Evolutionary conservation across 2,329 filamentous ascomycete species (phyloP).

Genomic region (Aspergillus fumigatiaffinis): DNA sequence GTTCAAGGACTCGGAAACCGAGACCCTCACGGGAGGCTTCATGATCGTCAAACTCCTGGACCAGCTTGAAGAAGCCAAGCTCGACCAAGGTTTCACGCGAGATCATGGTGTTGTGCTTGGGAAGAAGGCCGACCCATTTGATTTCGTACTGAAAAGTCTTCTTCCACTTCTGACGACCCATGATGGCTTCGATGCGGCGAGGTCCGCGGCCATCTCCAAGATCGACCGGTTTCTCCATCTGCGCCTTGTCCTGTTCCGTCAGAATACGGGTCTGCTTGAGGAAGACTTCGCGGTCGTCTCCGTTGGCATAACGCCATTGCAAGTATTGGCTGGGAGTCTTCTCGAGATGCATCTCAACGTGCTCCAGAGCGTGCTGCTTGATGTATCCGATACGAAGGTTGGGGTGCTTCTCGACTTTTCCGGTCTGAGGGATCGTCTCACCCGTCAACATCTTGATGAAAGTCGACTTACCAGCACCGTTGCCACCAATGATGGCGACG

Average conservation of each 20-base stretch:
- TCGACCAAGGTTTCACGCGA: slow-evolving; percentile 86
- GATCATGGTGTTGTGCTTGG: slow-evolving; percentile 89
- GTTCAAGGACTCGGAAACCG: slow-evolving; percentile 89
- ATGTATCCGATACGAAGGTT: slow-evolving; percentile 99
- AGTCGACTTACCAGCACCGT: slow-evolving; percentile 97
- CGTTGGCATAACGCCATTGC: slow-evolving; percentile 96
- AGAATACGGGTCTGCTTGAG: slow-evolving; percentile 95
- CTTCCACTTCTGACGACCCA: slow-evolving; percentile 98
- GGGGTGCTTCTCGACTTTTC: slow-evolving; percentile 95
- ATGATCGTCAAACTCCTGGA: slow-evolving; percentile 98
- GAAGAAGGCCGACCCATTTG: slow-evolving; percentile 85
- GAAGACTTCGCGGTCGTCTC: slow-evolving; percentile 93
- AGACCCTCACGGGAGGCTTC: slow-evolving; percentile 98
- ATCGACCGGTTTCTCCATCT: slow-evolving; percentile 89
- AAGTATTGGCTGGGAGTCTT: slow-evolving; percentile 99
- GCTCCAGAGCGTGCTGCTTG: slow-evolving; percentile 97
- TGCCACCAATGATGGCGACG: slow-evolving; percentile 93
- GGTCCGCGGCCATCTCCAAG: slow-evolving; percentile 75
- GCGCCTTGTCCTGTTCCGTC: slow-evolving; percentile 76
- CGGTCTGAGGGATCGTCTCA: slow-evolving; percentile 76
- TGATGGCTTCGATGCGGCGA: slow-evolving; percentile 78
- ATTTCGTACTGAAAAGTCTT: slow-evolving; percentile 99
- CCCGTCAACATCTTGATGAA: slow-evolving; percentile 96
- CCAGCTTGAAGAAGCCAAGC: slow-evolving; percentile 83
- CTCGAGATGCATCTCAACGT: slow-evolving; percentile 99